Conservation (phyloP, 768 basidiomycete genomes). For the Psilocybe tampanensis region DNA sequence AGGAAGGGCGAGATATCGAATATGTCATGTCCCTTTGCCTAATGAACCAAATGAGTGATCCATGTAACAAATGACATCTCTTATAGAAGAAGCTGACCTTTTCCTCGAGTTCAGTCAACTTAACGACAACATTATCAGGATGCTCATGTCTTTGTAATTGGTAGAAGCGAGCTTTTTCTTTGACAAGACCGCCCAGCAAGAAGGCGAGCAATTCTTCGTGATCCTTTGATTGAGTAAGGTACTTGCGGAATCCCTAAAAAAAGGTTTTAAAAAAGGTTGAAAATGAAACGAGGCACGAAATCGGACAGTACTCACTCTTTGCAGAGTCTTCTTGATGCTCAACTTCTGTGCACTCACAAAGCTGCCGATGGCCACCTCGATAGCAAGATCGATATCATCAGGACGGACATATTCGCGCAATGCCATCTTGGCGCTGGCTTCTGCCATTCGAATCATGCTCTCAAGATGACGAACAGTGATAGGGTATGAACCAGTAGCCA, state of each 20-base stretch:
- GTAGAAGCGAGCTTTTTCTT: conserved; percentile 87
- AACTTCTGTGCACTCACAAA: conserved; percentile 98
- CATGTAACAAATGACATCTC: background rate
- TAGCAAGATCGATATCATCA: conserved; percentile 97
- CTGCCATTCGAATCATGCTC: conserved; percentile 99
- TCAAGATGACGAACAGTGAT: conserved; percentile 98
- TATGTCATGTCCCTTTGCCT: conserved; percentile 98
- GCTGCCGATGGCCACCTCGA: conserved; percentile 92
- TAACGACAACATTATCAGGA: conserved; percentile 76
- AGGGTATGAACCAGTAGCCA: conserved; percentile 97
- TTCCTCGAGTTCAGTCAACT: conserved; percentile 82
- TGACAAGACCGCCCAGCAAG: conserved; percentile 90
- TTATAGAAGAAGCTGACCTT: conserved; percentile 55
- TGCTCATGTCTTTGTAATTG: conserved; percentile 78
- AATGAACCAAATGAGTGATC: background rate
- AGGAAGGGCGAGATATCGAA: conserved; percentile 89
- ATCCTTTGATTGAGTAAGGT: conserved; percentile 93
- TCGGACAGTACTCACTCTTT: conserved; percentile 65
- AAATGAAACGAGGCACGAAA: background rate
- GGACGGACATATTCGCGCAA: conserved; percentile 92
- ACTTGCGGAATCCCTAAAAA: conserved; percentile 90
- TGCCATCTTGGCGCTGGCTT: conserved; percentile 98
- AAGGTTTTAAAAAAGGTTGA: conserved; percentile 5
- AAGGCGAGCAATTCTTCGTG: conserved; percentile 96
- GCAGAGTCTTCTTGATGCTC: conserved; percentile 97